These are phyloP conservation scores for Knoxdaviesia capensis DNA, from an alignment of 2,329 filamentous ascomycete species.

Conservation along the genomic window DNA sequence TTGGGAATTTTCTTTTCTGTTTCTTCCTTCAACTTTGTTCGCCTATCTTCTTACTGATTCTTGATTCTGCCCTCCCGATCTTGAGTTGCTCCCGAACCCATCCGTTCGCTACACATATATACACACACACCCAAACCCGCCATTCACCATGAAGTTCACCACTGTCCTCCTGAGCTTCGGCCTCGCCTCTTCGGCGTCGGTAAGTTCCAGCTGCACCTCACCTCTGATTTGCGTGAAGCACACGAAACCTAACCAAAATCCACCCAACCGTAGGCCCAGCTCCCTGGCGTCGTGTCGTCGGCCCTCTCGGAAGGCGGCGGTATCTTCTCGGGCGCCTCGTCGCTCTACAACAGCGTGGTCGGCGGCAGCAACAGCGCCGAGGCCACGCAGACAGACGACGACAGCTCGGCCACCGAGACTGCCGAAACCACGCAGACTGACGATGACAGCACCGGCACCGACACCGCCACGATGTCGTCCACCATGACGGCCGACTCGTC, in stretches of 20 bases:
- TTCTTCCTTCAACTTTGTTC: no score
- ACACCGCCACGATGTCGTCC: conserved; percentile 4
- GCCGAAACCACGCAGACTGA: conserved; percentile 3
- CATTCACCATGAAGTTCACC: conserved; percentile 17
- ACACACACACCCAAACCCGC: conserved; percentile 4
- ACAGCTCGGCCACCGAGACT: conserved; percentile 4
- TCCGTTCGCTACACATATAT: conserved; percentile 1
- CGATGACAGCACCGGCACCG: conserved; percentile 3
- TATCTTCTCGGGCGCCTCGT: not conserved
- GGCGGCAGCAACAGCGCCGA: conserved; percentile 4
- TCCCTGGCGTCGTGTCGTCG: conserved; percentile 1
- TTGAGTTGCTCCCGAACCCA: no score
- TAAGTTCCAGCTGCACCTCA: conserved; percentile 5
- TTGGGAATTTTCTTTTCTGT: no score
- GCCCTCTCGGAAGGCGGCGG: not conserved
- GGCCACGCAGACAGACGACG: conserved; percentile 5
- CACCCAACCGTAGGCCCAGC: conserved; percentile 1
- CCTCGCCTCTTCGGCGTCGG: conserved; percentile 13
- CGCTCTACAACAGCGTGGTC: conserved; percentile 1
- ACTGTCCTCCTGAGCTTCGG: conserved; percentile 11
- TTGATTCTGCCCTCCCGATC: no score
- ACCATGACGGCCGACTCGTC: conserved; percentile 8
- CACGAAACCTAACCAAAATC: not conserved
- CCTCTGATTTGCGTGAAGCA: not conserved
- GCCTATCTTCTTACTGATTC: no score